Evolutionary conservation across 2,329 filamentous ascomycete genomes (phyloP).

Genomic region (Calonectria pseudoreteaudii): DNA sequence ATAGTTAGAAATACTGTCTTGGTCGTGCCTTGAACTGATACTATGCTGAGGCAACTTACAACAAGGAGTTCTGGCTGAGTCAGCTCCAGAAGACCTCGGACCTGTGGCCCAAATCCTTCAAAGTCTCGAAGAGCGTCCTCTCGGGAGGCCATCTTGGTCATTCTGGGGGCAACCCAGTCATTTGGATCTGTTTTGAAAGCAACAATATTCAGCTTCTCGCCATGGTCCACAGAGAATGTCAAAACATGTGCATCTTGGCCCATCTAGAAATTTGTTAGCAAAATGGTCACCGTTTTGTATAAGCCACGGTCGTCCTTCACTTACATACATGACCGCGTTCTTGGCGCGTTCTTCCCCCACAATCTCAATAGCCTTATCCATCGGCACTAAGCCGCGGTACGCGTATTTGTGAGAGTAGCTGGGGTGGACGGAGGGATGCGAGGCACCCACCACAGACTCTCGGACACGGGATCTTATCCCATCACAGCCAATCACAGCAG

Average conservation of each 20-base stretch:
- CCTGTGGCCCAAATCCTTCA: background rate
- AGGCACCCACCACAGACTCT: background rate
- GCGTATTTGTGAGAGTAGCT: background rate
- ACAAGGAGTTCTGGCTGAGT: background rate
- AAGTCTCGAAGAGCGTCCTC: background rate
- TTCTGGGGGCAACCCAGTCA: background rate
- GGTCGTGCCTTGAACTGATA: background rate
- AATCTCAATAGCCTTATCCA: background rate
- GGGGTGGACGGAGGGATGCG: background rate
- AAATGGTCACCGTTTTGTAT: background rate
- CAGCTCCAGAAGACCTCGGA: background rate
- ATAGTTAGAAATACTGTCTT: background rate
- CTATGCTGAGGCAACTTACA: background rate
- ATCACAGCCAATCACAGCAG: background rate
- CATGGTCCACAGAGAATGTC: background rate
- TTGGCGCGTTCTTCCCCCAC: background rate
- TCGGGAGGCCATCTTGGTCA: background rate
- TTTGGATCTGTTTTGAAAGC: background rate
- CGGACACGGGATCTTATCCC: background rate
- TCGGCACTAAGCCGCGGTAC: background rate
- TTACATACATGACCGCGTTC: background rate
- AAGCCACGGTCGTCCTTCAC: background rate
- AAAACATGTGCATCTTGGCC: background rate
- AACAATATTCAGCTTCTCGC: background rate
- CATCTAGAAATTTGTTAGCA: background rate